Percentiles rank a stretch among this genome's conserved stretches.
Evolutionary conservation across 352 stramenopile species (phyloP).

Genomic region (Phytophthora pisi): DNA sequence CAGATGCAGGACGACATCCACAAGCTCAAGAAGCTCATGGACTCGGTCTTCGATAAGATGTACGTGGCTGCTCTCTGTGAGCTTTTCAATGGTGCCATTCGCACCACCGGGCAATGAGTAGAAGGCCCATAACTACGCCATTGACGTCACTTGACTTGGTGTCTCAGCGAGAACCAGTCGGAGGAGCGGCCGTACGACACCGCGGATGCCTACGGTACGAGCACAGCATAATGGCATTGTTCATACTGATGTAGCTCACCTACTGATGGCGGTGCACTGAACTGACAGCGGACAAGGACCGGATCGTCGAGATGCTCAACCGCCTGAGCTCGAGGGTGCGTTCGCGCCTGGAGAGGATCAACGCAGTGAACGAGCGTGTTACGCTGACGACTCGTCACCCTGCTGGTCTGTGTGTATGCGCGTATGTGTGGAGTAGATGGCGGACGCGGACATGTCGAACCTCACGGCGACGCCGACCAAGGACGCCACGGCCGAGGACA

Average conservation of each 20-base stretch:
- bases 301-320: constrained; percentile 90
- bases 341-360: not conserved
- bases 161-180: constrained; percentile 60
- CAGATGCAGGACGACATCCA: constrained; percentile 92
- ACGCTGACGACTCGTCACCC: not conserved
- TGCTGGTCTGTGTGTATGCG: not conserved
- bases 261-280: not conserved
- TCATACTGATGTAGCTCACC: not conserved
- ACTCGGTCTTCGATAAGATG: constrained; percentile 88
- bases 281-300: constrained; percentile 79
- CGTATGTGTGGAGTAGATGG: constrained; percentile 54
- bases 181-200: constrained; percentile 67
- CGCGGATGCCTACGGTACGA: constrained; percentile 75
- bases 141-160: not conserved
- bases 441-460: constrained; percentile 88
- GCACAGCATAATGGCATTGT: not conserved
- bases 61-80: constrained; percentile 25
- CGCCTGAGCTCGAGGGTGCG: constrained; percentile 79
- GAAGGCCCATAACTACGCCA: not conserved
- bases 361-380: not conserved
- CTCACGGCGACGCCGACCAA: constrained; percentile 80
- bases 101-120: not conserved
- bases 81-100: not conserved
- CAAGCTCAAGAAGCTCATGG: constrained; percentile 93
- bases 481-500: constrained; percentile 79